Percentiles rank a stretch among this genome's conserved stretches.
Conservation (phyloP, 306 rosid genomes). For the Amphicarpaea edgeworthii region DNA sequence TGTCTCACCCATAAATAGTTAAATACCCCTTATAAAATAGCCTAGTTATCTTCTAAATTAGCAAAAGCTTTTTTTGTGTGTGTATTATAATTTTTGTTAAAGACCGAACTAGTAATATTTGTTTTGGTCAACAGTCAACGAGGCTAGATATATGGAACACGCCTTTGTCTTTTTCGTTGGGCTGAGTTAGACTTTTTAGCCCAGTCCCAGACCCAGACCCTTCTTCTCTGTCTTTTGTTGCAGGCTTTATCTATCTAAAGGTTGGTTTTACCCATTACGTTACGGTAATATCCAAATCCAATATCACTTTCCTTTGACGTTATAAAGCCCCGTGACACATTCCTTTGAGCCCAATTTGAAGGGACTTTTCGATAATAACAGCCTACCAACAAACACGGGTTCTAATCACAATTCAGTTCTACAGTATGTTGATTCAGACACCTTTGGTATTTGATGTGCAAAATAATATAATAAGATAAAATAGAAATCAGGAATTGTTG, state of each 20-base stretch:
- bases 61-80: not conserved
- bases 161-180: slow-evolving; percentile 23
- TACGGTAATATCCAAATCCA: slow-evolving; percentile 19
- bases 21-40: too few relatives aligned
- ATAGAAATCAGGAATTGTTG: too few relatives aligned
- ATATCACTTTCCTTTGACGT: not conserved
- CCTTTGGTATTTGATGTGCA: not conserved
- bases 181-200: slow-evolving; percentile 32
- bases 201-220: not conserved
- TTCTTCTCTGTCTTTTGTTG: not conserved
- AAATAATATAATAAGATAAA: not conserved
- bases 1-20: too few relatives aligned
- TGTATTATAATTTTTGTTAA: not conserved
- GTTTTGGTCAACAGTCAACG: too few relatives aligned
- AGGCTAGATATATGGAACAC: not conserved
- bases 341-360: slow-evolving; percentile 36
- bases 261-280: not conserved
- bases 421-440: slow-evolving; percentile 20
- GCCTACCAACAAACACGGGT: slow-evolving; percentile 13
- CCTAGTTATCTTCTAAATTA: too few relatives aligned
- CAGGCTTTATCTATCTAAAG: slow-evolving; percentile 13
- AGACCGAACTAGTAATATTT: not conserved
- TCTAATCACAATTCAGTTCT: slow-evolving; percentile 1
- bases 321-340: not conserved
- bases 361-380: slow-evolving; percentile 11